A percentile compares a stretch with the other conserved stretches of the same genome.
phyloP scores from a whole-genome alignment of 176 grass and related monocot species.

The Pontederia paniculata region DNA sequence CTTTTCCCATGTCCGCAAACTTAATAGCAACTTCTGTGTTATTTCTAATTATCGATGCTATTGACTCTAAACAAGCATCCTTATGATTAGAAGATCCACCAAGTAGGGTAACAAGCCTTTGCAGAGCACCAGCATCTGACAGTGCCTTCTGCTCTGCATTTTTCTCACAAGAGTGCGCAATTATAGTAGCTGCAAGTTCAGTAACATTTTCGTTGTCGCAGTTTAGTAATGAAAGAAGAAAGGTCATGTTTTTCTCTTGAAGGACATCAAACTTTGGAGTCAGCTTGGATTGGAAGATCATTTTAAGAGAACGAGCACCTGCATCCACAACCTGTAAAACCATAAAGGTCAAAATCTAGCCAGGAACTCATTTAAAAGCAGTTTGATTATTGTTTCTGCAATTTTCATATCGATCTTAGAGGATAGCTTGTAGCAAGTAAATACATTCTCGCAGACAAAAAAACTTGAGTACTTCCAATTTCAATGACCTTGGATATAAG shows the following conservation, averaged over 20 bases:
- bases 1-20: slow-evolving; percentile 82
- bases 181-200: slow-evolving; percentile 79
- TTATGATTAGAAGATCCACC: slow-evolving; percentile 71
- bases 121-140: slow-evolving; percentile 59
- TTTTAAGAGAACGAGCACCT: slow-evolving; percentile 88
- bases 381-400: not conserved
- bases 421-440: no score
- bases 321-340: slow-evolving; percentile 75
- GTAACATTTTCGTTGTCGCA: slow-evolving; percentile 88
- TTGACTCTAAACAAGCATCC: slow-evolving; percentile 72
- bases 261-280: slow-evolving; percentile 76
- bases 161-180: slow-evolving; percentile 73
- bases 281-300: slow-evolving; percentile 91
- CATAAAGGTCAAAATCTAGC: slow-evolving; percentile 11
- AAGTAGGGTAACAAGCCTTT: slow-evolving; percentile 69
- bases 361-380: not conserved
- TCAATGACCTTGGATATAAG: no score
- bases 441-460: no score
- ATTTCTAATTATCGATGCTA: slow-evolving; percentile 68
- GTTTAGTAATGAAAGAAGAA: slow-evolving; percentile 82
- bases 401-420: no score
- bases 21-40: slow-evolving; percentile 62
- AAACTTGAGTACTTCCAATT: no score
- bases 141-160: slow-evolving; percentile 64
- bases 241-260: slow-evolving; percentile 69